These are phyloP conservation scores for Angomonas ambiguus DNA, from an alignment of 208 protist species.

Conservation along the genomic window DNA sequence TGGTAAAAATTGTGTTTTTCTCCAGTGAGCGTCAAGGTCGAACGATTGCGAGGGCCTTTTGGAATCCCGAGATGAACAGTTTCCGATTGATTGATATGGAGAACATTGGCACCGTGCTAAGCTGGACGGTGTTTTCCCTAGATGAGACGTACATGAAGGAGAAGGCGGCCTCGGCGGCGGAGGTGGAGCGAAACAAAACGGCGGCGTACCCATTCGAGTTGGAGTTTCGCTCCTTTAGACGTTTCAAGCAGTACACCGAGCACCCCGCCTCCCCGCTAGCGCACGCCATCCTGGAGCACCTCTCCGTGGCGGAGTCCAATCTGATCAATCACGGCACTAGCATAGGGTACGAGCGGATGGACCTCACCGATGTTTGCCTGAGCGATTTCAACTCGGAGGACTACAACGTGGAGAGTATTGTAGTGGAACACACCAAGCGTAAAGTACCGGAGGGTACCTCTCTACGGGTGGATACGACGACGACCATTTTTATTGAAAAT, in stretches of 20 bases:
- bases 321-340: constrained; percentile 72
- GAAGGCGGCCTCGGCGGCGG: neutral
- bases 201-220: constrained; percentile 85
- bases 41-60: constrained; percentile 70
- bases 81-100: constrained; percentile 83
- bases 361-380: constrained; percentile 77
- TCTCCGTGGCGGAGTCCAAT: constrained; percentile 77
- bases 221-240: constrained; percentile 71
- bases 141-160: constrained; percentile 53
- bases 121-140: constrained; percentile 83
- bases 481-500: constrained; percentile 84
- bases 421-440: constrained; percentile 79
- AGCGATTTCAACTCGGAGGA: constrained; percentile 75
- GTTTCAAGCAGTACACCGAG: constrained; percentile 73
- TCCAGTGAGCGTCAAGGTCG: constrained; percentile 77
- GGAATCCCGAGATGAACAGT: constrained; percentile 64
- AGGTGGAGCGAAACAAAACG: constrained; percentile 60
- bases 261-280: constrained; percentile 66
- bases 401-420: constrained; percentile 82
- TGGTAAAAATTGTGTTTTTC: constrained; percentile 82
- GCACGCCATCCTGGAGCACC: constrained; percentile 76
- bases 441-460: constrained; percentile 61
- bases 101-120: constrained; percentile 72
- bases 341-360: constrained; percentile 74
- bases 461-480: constrained; percentile 76